These are phyloP conservation scores for Beauveria medogensis DNA, from an alignment of 2,329 filamentous ascomycete genomes.

Conservation along the genomic window DNA sequence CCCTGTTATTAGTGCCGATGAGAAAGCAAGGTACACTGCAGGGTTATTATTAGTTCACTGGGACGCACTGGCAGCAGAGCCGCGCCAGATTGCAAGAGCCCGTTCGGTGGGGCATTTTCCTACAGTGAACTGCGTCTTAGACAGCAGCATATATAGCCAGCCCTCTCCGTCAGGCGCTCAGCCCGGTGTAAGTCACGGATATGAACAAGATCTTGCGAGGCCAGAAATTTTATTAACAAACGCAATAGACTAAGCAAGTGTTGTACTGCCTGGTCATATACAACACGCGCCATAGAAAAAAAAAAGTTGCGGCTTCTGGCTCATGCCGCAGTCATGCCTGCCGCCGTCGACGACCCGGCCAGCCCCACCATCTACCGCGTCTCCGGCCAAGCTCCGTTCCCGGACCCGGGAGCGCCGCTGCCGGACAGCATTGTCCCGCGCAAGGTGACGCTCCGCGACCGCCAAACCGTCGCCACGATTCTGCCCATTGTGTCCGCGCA, in stretches of 20 bases:
- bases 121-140: not conserved
- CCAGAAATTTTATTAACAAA: not conserved
- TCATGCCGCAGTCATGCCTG: conserved; percentile 50
- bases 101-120: not conserved
- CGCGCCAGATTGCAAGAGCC: not conserved
- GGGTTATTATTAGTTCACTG: not conserved
- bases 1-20: not conserved
- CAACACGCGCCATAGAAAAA: not conserved
- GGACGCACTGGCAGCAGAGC: not conserved
- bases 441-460: conserved; percentile 75
- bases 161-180: not conserved
- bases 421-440: conserved; percentile 62
- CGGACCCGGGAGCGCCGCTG: conserved; percentile 50
- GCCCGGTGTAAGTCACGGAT: not conserved
- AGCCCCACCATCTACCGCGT: conserved; percentile 62
- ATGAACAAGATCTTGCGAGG: not conserved
- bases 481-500: conserved; percentile 68
- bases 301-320: not conserved
- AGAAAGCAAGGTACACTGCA: not conserved
- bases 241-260: not conserved
- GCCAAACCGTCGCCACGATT: conserved; percentile 74
- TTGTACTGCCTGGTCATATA: not conserved
- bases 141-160: not conserved
- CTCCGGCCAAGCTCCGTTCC: conserved; percentile 58
- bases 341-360: conserved; percentile 69